Percentiles rank a stretch among this genome's conserved stretches.
phyloP scores from a whole-genome alignment of 257 asterid genomes.

The Nicotiana tabacum region DNA sequence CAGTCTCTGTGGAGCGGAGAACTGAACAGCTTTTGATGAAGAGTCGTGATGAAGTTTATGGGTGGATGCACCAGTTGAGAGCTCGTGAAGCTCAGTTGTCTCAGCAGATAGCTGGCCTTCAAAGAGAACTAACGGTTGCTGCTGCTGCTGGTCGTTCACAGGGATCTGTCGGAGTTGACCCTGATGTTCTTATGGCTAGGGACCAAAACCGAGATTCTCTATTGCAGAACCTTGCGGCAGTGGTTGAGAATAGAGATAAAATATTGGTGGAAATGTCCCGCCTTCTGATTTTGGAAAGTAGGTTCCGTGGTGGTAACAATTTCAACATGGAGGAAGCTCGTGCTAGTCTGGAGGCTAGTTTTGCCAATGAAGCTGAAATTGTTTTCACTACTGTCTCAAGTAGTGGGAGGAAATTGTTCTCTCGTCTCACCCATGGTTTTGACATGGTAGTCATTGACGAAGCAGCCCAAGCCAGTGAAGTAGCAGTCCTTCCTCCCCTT shows the following conservation, averaged over 20 bases:
- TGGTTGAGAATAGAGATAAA: conserved; percentile 87
- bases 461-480: conserved; percentile 99
- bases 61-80: conserved; percentile 84
- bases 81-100: conserved; percentile 70
- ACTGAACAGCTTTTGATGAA: conserved; percentile 81
- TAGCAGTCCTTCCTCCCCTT: conserved; percentile 88
- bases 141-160: conserved; percentile 82
- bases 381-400: conserved; percentile 97
- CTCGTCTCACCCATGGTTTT: conserved; percentile 93
- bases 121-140: conserved; percentile 77
- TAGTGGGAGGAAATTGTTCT: conserved; percentile 93
- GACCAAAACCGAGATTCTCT: conserved; percentile 87
- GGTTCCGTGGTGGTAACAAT: conserved; percentile 68
- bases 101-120: conserved; percentile 81
- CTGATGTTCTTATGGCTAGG: conserved; percentile 86
- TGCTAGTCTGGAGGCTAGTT: conserved; percentile 92
- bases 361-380: conserved; percentile 97
- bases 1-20: conserved; percentile 97
- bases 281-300: conserved; percentile 74
- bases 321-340: conserved; percentile 97
- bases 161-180: conserved; percentile 98
- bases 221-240: conserved; percentile 90
- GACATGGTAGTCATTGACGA: conserved; percentile 99
- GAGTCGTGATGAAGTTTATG: conserved; percentile 79
- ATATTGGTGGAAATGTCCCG: conserved; percentile 93